phyloP scores from a whole-genome alignment of 768 basidiomycete genomes.

The Boletales sp. region DNA sequence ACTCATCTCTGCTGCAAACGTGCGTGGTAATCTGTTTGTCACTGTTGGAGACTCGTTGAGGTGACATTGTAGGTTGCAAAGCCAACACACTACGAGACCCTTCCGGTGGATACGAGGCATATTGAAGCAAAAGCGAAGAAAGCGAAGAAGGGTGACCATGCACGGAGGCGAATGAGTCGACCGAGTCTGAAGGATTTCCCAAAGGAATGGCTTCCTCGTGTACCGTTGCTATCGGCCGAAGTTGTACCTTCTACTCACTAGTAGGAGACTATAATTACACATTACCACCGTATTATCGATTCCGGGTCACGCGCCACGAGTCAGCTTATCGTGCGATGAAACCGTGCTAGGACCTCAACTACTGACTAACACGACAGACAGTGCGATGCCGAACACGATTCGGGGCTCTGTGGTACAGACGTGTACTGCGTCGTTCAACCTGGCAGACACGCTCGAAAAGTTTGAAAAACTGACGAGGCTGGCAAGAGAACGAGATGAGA shows the following conservation, averaged over 20 bases:
- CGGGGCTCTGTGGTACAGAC: slow-evolving; percentile 54
- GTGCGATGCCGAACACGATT: slow-evolving; percentile 30
- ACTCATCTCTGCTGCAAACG: slow-evolving; percentile 80
- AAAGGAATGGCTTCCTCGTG: slow-evolving; percentile 69
- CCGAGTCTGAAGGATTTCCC: slow-evolving; percentile 81
- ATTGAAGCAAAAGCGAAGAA: slow-evolving; percentile 68
- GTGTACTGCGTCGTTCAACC: slow-evolving; percentile 43
- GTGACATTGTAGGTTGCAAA: slow-evolving; percentile 32
- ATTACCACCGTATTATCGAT: neutral
- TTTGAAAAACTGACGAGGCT: slow-evolving; percentile 43
- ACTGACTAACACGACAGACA: no score
- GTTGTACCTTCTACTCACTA: slow-evolving; percentile 1
- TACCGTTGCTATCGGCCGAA: slow-evolving; percentile 4
- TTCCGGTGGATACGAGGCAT: slow-evolving; percentile 84
- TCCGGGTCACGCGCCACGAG: neutral
- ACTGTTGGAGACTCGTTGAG: slow-evolving; percentile 11
- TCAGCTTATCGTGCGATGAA: slow-evolving; percentile 1
- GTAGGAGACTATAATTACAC: slow-evolving; percentile 7
- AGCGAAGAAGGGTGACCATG: slow-evolving; percentile 69
- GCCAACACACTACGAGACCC: slow-evolving; percentile 44
- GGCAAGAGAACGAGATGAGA: slow-evolving; percentile 44
- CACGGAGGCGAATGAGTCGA: slow-evolving; percentile 49
- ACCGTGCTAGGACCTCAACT: no score
- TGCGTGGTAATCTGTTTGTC: slow-evolving; percentile 39
- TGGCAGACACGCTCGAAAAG: slow-evolving; percentile 46